phyloP scores from a whole-genome alignment of 2,329 filamentous ascomycete genomes.

The Phyllosticta citriasiana region DNA sequence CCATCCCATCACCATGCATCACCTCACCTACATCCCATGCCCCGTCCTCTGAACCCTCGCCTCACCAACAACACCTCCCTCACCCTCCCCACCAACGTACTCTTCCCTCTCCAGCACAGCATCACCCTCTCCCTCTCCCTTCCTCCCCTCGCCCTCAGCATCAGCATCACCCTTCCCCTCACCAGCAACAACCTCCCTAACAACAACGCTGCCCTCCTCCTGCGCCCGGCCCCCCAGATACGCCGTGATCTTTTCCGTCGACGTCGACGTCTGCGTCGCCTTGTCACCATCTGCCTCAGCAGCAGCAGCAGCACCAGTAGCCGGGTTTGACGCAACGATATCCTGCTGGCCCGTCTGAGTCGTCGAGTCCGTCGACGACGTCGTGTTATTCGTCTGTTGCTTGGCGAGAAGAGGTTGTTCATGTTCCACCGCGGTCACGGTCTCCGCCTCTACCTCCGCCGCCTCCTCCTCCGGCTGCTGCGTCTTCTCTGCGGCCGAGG shows the following conservation, averaged over 20 bases:
- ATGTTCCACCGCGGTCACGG: too few species aligned
- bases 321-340: slow-evolving; percentile 14
- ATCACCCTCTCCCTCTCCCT: neutral
- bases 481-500: too few species aligned
- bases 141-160: neutral
- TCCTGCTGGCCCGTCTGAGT: slow-evolving; percentile 19
- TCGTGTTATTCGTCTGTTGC: neutral
- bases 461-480: too few species aligned
- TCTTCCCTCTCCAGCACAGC: neutral
- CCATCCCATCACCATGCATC: too few species aligned
- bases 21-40: neutral
- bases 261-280: neutral
- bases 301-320: slow-evolving; percentile 12
- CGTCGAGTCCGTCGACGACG: slow-evolving; percentile 11
- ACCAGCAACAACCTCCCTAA: slow-evolving; percentile 16
- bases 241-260: slow-evolving; percentile 18
- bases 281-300: neutral
- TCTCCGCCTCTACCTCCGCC: too few species aligned
- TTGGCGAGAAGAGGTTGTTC: neutral
- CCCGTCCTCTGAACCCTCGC: neutral
- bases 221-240: slow-evolving; percentile 20
- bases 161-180: slow-evolving; percentile 3
- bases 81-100: neutral
- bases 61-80: neutral
- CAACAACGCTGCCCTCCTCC: slow-evolving; percentile 23